Conservation (phyloP, 2,329 filamentous ascomycete species). For the Eurotiales sp. region DNA sequence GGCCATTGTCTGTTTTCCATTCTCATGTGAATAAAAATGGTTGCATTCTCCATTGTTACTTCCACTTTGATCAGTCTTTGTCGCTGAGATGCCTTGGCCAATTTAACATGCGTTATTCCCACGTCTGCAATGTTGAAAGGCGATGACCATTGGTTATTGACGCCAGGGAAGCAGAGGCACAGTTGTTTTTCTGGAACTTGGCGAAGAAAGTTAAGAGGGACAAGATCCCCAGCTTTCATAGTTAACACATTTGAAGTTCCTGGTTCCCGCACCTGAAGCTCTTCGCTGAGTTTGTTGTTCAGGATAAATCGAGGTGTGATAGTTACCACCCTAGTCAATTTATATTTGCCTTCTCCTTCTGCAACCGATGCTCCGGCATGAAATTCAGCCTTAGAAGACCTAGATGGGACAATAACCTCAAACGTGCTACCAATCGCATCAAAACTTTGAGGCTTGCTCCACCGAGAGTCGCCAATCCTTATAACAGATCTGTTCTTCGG, state of each 20-base stretch:
- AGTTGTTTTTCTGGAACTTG: constrained; percentile 81
- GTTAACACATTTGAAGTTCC: constrained; percentile 83
- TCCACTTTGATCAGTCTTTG: constrained; percentile 86
- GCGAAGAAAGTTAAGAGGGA: constrained; percentile 86
- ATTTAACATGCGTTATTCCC: constrained; percentile 87
- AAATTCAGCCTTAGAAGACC: constrained; percentile 71
- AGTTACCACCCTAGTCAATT: constrained; percentile 92
- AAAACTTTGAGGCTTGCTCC: constrained; percentile 97
- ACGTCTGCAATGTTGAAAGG: constrained; percentile 97
- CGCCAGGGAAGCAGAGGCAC: constrained; percentile 85
- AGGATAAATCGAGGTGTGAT: constrained; percentile 88
- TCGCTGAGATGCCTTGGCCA: constrained; percentile 83
- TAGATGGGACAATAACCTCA: constrained; percentile 77
- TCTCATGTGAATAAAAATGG: constrained; percentile 86
- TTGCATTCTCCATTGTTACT: constrained; percentile 86
- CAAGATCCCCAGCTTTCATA: constrained; percentile 71
- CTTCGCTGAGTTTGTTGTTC: constrained; percentile 87
- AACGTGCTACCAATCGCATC: constrained; percentile 93
- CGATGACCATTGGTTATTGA: constrained; percentile 96
- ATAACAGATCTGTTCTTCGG: constrained; percentile 85
- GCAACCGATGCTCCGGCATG: constrained; percentile 86
- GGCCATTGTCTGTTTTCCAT: constrained; percentile 95
- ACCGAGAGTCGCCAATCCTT: constrained; percentile 83
- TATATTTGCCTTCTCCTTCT: constrained; percentile 95
- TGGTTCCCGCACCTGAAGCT: constrained; percentile 84